A percentile compares a stretch with the other conserved stretches of the same genome.
Conservation (phyloP, 2,329 filamentous ascomycete species). For the Hymenoscyphus repandus region DNA sequence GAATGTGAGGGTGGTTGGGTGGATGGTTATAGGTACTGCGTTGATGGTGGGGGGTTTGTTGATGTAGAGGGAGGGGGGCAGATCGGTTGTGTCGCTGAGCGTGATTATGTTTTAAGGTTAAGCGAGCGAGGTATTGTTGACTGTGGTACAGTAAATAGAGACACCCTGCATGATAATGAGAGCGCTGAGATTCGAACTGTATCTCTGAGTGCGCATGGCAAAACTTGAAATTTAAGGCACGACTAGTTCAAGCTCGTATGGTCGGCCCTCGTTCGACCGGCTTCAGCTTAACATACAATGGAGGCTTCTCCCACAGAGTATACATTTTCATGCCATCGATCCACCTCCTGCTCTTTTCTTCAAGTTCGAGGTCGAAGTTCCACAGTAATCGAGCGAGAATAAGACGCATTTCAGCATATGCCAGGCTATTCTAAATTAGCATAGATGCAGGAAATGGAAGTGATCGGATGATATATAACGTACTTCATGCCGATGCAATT, state of each 20-base stretch:
- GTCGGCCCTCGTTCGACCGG: background rate
- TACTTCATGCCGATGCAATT: constrained; percentile 19
- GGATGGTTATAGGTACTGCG: constrained; percentile 1
- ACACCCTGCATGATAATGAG: no score
- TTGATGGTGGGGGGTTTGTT: background rate
- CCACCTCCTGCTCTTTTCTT: background rate
- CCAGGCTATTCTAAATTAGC: constrained; percentile 2
- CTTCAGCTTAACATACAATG: background rate
- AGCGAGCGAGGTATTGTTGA: no score
- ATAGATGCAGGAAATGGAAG: background rate
- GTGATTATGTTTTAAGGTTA: no score
- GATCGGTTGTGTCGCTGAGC: no score
- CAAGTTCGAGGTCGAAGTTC: constrained; percentile 20
- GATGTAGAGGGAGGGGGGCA: no score
- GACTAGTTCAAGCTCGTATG: background rate
- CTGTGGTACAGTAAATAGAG: no score
- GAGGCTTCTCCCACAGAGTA: background rate
- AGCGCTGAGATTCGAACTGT: no score
- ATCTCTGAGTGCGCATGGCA: no score
- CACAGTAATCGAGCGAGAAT: constrained; percentile 20
- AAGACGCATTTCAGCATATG: constrained; percentile 4
- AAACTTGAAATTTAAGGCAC: background rate
- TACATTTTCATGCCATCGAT: background rate
- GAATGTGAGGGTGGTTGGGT: background rate
- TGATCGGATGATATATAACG: background rate